Base-by-base conservation (phyloP, 2,329 filamentous ascomycete genomes). In the Xylaria multiplex region DNA sequence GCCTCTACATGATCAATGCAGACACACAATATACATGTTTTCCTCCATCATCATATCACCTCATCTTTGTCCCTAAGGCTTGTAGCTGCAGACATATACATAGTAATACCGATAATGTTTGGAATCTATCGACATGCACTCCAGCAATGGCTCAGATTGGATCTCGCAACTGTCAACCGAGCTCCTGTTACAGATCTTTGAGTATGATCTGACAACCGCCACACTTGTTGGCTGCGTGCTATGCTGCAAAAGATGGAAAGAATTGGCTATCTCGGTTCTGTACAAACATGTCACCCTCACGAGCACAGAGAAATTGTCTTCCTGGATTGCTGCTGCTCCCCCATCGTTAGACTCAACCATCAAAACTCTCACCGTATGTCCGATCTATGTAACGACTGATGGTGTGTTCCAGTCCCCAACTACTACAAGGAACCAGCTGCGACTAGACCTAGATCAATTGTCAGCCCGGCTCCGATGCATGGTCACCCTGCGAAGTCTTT, bases 211-310 rank as follows among this genome's bases (percentile, higher is more conserved):
- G 19, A 22, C 45, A 24, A 53, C 14, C 9, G 46, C 66, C 3
- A 40, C 52, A 6, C 40, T 66, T 8, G 16, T 37, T 37, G 42
- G 24, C 1, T 63, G 63, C 27, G 32, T 37, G 4, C 63, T 57
- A 8, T 60, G 59, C 49, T 68, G 63, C 52, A 63, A 45, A 27
- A 57, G 50, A 57, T 68, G 62, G 63, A 57, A 52, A 13, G 2
- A 6, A n/a, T 37, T 66, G 9, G 63, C 40, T 16, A 53, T 50
- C 27, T 27, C 66, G 13, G 50, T 66, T 14, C 57, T 64, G 14
- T 68, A 64, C 42, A 53, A 46, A 22, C 63, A 66, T 27, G 30
- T 64, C 2, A 48, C 19, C 13, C 52, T 69, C 11, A 45, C 2
- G 2, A 56, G 30, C 13, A 30, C 35, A 16, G 16, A 49, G 2